Evolutionary conservation across 2,329 filamentous ascomycete genomes (phyloP), one percentile per base, ranked within the genome.

Genomic region (Ceratocystis smalleyi): DNA sequence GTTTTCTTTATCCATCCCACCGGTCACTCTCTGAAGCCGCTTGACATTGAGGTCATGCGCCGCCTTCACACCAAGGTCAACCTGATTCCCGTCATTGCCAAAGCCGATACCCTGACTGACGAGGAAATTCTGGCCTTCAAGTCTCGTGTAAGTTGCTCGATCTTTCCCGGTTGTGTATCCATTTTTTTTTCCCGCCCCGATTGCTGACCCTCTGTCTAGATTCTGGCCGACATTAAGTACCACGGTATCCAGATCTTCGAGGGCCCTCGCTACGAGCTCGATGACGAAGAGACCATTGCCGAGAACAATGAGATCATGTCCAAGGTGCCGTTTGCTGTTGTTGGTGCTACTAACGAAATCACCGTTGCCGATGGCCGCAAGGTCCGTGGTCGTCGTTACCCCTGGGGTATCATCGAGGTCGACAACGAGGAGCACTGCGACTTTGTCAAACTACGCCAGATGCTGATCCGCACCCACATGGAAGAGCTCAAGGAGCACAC

Each of bases 261-360:
- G 77, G 94, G 94, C 6, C 94, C 94, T 69, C 89, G 92, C 70
- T 99, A 99, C 77, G 94, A 99, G 78, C 87, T 97, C 68, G 94
- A 99, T 73, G 94, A 99, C 70, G 94, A 99, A 78, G 94, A 99
- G 83, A 99, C 94, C 45, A 96, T 99, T 75, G 94, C 94, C 30
- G 94, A 99, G 83, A 99, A 99, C 83, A 94, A 95, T 76, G 94
- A 99, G 80, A 99, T 99, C 76, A 94, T 99, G 91, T 96, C 92
- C 75, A 97, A 97, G 83, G 92, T 99, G 66, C 94, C 94, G 49
- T 99, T 99, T 72, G 94, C 94, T 63, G 91, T 99, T 70, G 94
- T 99, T 68, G 94, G 94, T 79, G 92, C 94, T 70, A 97, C 95
- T 76, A 86, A 89, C 71, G 94, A 99, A 78, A 91, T 99, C 71